Conservation (phyloP, 2,329 filamentous ascomycete species). For the Talaromyces sp. region DNA sequence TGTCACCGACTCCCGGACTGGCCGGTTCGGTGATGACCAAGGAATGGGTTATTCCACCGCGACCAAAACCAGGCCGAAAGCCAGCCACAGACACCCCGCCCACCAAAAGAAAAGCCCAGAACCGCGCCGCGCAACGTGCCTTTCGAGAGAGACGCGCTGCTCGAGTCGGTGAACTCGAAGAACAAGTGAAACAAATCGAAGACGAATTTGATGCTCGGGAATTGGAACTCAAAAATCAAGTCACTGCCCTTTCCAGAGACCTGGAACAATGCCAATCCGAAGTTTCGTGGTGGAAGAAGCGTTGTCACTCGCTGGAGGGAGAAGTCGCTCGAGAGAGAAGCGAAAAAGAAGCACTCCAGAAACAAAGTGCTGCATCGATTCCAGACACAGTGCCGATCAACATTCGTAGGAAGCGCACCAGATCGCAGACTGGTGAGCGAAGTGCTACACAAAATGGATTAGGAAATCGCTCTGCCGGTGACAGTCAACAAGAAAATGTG, state of each 20-base stretch:
- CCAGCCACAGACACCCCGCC: constrained; percentile 88
- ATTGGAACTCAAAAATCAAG: constrained; percentile 52
- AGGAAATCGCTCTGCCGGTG: not conserved
- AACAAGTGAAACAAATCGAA: constrained; percentile 46
- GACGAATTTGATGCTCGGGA: constrained; percentile 41
- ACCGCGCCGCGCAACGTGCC: constrained; percentile 82
- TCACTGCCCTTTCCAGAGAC: constrained; percentile 56
- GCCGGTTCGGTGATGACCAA: constrained; percentile 63
- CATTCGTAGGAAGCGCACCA: constrained; percentile 13
- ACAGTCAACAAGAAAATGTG: constrained; percentile 26
- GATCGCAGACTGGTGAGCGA: not conserved
- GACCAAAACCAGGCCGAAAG: constrained; percentile 87
- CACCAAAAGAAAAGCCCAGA: constrained; percentile 91
- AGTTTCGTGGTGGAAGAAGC: constrained; percentile 42
- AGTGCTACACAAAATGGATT: not conserved
- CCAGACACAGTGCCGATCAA: constrained; percentile 11
- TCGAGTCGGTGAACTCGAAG: constrained; percentile 65
- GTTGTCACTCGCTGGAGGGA: constrained; percentile 59
- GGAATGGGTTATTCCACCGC: constrained; percentile 80
- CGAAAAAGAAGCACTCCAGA: constrained; percentile 39
- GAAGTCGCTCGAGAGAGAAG: constrained; percentile 47
- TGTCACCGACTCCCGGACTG: constrained; percentile 29
- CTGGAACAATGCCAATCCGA: constrained; percentile 59
- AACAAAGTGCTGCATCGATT: constrained; percentile 20
- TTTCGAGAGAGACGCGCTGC: constrained; percentile 85